Conservation (phyloP, 2,329 filamentous ascomycete species). For the Pseudogymnoascus sp. region DNA sequence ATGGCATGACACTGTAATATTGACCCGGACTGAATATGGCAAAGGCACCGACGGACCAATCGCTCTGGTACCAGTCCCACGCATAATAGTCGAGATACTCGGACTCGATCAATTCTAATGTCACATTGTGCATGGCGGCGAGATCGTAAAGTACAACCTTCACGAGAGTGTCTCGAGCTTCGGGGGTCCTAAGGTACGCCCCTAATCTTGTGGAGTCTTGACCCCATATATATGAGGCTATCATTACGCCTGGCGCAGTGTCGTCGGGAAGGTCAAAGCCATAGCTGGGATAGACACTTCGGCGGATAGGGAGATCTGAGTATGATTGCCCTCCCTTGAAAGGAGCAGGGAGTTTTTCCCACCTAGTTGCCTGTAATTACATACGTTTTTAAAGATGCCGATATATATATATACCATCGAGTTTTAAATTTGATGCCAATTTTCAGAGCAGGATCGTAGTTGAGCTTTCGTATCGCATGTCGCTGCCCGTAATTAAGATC, state of each 20-base stretch:
- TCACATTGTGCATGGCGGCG: constrained; percentile 21
- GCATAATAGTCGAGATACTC: constrained; percentile 27
- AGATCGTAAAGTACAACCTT: constrained; percentile 26
- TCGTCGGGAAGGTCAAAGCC: constrained; percentile 22
- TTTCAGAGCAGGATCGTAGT: constrained; percentile 29
- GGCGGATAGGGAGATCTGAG: constrained; percentile 28
- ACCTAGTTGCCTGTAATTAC: neutral
- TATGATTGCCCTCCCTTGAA: constrained; percentile 24
- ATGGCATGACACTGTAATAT: constrained; percentile 33
- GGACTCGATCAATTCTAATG: constrained; percentile 14
- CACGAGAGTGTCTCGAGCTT: constrained; percentile 21
- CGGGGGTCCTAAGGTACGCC: constrained; percentile 15
- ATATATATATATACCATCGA: constrained; percentile 29
- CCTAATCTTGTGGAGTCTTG: constrained; percentile 34
- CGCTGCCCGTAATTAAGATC: constrained; percentile 22
- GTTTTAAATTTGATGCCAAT: constrained; percentile 31
- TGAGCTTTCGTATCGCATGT: constrained; percentile 28
- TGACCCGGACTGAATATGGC: constrained; percentile 37
- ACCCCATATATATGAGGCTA: constrained; percentile 34
- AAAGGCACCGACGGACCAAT: constrained; percentile 34
- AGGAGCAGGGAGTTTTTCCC: neutral
- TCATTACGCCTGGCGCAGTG: constrained; percentile 29
- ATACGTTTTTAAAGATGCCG: constrained; percentile 19
- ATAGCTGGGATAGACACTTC: constrained; percentile 32
- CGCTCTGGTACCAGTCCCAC: constrained; percentile 36